These are phyloP conservation scores for Zygoascus meyerae DNA, from an alignment of 1,139 yeast genomes.

Conservation along the genomic window DNA sequence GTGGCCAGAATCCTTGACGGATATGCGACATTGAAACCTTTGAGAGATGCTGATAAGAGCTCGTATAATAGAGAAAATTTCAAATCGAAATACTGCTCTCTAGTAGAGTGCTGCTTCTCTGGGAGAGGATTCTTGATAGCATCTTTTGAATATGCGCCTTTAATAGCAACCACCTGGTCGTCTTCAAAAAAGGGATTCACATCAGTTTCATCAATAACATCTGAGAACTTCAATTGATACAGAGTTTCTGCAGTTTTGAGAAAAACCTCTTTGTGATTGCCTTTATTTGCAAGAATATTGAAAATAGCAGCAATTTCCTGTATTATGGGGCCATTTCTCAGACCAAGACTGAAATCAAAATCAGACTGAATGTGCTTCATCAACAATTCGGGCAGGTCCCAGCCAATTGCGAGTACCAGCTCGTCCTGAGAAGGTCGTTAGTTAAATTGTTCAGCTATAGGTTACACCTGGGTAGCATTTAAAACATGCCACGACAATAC, in stretches of 20 bases:
- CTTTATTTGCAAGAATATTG: slow-evolving; percentile 53
- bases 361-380: slow-evolving; percentile 33
- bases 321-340: slow-evolving; percentile 23
- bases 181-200: too few relatives aligned
- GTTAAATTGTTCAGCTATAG: too few relatives aligned
- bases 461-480: too few relatives aligned
- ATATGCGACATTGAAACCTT: slow-evolving; percentile 53
- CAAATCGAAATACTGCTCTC: slow-evolving; percentile 44
- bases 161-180: too few relatives aligned
- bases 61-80: slow-evolving; percentile 62
- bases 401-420: slow-evolving; percentile 66
- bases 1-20: slow-evolving; percentile 75
- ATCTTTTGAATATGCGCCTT: background rate
- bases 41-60: slow-evolving; percentile 48
- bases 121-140: background rate
- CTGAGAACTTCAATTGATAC: slow-evolving; percentile 28
- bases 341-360: slow-evolving; percentile 17
- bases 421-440: slow-evolving; percentile 26
- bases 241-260: slow-evolving; percentile 63
- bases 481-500: background rate
- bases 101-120: slow-evolving; percentile 8
- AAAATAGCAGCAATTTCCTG: slow-evolving; percentile 44
- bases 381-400: slow-evolving; percentile 76
- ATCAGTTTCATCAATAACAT: slow-evolving; percentile 2
- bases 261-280: slow-evolving; percentile 76